Evolutionary conservation across 2,329 filamentous ascomycete species (phyloP), one percentile per base, ranked within the genome.

Genomic region (Beauveria sp.): DNA sequence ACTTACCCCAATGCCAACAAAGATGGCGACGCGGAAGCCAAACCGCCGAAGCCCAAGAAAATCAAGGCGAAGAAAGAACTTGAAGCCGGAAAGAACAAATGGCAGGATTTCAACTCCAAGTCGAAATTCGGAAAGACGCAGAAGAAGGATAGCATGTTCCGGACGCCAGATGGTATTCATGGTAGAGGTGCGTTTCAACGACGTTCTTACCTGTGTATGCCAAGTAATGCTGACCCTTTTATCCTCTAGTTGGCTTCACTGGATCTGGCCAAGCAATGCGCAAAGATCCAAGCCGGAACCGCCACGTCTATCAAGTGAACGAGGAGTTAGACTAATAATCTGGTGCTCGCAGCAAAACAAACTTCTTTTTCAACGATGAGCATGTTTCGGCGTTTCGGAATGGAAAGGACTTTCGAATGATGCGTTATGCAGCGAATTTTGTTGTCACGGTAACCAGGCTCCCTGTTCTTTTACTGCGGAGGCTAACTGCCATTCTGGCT

Each of bases 71-170:
- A 88, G 64, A 95, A 93, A 73, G 91, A 96, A 72, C 82, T 98
- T 26, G 93, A 98, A 77, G 90, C 87, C 65, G 88, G 89, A 70
- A 96, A 96, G 79, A 90, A 78, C 70, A 96, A 95, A 72, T 99
- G 95, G 95, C 89, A 97, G 72, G 90, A 96, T 65, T 99, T 96
- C 74, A 89, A 86, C 66, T 81, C 82, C 70, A 96, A 96, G 73
- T 83, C 81, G 52, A 93, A 91, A 71, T 79, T 85, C 65, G 84
- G 80, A 66, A 88, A 88, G 73, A 66, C 77, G 5, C 75, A 77
- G 47, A 93, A 93, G 78, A 96, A 96, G 77, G 91, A 96, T 54
- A 96, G 91, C 80, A 97, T 97, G 93, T 97, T 97, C 73, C 87
- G 93, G 52, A 97, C 93, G 3, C 91, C 92, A 0, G 92, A 96